A percentile compares a stretch with the other conserved stretches of the same genome.
Conservation (phyloP, 768 basidiomycete genomes). For the Suillus americanus region DNA sequence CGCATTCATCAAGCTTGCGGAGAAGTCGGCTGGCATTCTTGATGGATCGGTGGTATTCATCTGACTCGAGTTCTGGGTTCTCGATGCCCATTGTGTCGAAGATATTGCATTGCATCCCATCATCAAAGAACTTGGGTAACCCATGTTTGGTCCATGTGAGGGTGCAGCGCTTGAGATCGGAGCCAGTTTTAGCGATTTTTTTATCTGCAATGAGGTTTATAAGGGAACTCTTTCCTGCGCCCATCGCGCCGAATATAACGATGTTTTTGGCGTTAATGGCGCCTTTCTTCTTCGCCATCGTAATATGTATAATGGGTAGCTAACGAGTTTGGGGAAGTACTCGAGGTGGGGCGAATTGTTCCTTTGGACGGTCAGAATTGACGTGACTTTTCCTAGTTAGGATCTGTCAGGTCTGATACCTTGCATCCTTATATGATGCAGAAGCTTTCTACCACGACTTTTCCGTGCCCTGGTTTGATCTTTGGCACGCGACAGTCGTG, state of each 20-base stretch:
- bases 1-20: conserved; percentile 21
- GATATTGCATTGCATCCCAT: conserved; percentile 15
- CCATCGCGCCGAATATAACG: conserved; percentile 32
- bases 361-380: not conserved
- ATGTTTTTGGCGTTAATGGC: conserved; percentile 20
- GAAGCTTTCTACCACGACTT: not conserved
- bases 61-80: conserved; percentile 27
- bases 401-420: not conserved
- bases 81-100: conserved; percentile 34
- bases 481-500: not conserved
- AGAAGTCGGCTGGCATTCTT: conserved; percentile 29
- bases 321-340: not conserved
- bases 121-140: conserved; percentile 10
- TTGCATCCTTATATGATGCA: not conserved
- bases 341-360: not conserved
- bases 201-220: conserved; percentile 41
- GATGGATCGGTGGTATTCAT: conserved; percentile 26
- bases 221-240: conserved; percentile 44
- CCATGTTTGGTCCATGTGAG: conserved; percentile 28
- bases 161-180: conserved; percentile 34
- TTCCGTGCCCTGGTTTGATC: not conserved
- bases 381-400: not conserved
- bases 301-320: not conserved
- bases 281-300: not conserved
- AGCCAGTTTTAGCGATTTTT: conserved; percentile 30